Percentiles rank a stretch among this genome's conserved stretches.
Evolutionary conservation across 768 basidiomycete genomes (phyloP).

Genomic region (Hydnomerulius pinastri): DNA sequence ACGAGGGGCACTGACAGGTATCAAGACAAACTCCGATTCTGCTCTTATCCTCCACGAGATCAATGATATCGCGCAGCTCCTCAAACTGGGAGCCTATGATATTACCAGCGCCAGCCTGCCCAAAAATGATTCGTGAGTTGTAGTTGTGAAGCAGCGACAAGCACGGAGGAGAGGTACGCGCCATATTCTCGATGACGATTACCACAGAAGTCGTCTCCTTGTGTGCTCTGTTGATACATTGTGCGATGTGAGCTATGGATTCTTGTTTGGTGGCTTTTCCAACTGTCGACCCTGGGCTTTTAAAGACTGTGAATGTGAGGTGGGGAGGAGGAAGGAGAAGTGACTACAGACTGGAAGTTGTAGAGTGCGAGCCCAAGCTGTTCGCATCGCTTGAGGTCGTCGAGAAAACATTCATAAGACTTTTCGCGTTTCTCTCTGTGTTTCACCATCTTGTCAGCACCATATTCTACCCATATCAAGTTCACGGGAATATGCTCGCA

Average conservation of each 20-base stretch:
- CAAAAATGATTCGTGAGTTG: not conserved
- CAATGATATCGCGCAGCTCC: constrained; percentile 70
- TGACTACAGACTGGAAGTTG: constrained; percentile 79
- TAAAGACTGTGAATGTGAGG: constrained; percentile 3
- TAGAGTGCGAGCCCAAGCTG: constrained; percentile 71
- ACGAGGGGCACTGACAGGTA: constrained; percentile 55
- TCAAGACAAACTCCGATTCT: constrained; percentile 84
- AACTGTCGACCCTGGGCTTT: constrained; percentile 82
- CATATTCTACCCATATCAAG: not conserved
- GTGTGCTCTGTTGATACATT: constrained; percentile 76
- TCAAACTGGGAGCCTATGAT: constrained; percentile 72
- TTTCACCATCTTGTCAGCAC: not conserved
- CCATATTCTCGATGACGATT: constrained; percentile 86
- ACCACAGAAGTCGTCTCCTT: constrained; percentile 56
- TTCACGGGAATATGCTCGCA: constrained; percentile 35
- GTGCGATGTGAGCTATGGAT: constrained; percentile 65
- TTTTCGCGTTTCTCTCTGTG: constrained; percentile 65
- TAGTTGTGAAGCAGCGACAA: not conserved
- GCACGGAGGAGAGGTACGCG: constrained; percentile 12
- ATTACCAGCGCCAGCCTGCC: constrained; percentile 77
- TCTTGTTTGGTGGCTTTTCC: constrained; percentile 62
- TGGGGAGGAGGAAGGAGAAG: not conserved
- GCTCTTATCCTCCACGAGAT: constrained; percentile 66
- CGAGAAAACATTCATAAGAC: constrained; percentile 78
- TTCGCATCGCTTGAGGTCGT: constrained; percentile 80